Base-by-base conservation (phyloP, 1,284 basidiomycete species). In the Athelia psychrophila region DNA sequence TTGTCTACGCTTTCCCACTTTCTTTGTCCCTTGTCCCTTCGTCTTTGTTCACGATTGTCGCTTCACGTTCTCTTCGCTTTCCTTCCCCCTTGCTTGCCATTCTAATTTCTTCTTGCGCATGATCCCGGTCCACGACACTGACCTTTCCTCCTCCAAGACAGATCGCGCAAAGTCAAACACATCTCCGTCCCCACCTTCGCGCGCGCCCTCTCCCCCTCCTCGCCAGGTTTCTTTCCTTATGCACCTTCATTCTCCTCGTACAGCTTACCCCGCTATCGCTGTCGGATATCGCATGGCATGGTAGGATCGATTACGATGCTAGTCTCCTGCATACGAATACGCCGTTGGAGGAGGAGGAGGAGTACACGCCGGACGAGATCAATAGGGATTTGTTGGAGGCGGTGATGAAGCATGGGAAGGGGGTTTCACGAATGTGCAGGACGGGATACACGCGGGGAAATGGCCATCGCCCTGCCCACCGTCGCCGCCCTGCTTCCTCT, bases 251-350 rank as follows among this genome's bases (percentile, higher is more conserved):
- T 19, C 45, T 71, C 22, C 67, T 66, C 32, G 57, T 59, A 1
- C 63, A 68, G 4, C 46, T n/a, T 44, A 46, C 27, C 16, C n/a
- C 10, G 44, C 45, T 40, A 19, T 27, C 36, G 22, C 74, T 83
- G 15, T 66, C 64, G 8, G 61, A 69, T 35, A 72, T 77, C 9
- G 74, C 74, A 1, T 50, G 60, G 22, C 74, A 69, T 44, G 62
- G 62, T 52, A 64, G 74, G 13, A 78, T 83, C 54, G 69, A 79
- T 16, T 81, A 83, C 55, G 70, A 83, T 49, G 79, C 73, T 1
- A 75, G 77, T 2, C 65, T 82, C n/a, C 77, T 77, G 12, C 81
- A 83, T 56, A 18, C 54, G 3, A 64, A 74, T 32, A 63, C 60
- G 0, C 48, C 20, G 23, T 13, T 51, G 1, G 62, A 59, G 0